Evolutionary conservation across 108 stramenopile species (phyloP).

Genomic region (Hondaea fermentalgiana): DNA sequence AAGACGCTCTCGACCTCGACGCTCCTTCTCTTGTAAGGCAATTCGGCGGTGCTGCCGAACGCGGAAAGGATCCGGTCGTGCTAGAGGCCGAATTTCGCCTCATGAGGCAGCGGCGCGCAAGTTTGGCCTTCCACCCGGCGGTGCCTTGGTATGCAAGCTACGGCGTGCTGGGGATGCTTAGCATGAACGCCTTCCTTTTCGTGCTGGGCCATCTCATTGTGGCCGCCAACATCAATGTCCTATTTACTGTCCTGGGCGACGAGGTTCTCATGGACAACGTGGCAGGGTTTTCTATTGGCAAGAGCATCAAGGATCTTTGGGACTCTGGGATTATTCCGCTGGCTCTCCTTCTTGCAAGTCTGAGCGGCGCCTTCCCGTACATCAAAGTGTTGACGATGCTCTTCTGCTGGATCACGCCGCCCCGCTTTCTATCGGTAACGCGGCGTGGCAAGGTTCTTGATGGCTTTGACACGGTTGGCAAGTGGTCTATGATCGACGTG

Average conservation of each 20-base stretch:
- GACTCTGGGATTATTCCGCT: not conserved
- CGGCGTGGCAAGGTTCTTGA: not conserved
- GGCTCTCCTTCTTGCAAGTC: not conserved
- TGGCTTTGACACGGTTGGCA: not conserved
- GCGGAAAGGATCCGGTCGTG: not conserved
- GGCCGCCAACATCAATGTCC: not conserved
- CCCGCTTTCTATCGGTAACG: not conserved
- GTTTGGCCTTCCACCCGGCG: not conserved
- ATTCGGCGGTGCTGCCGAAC: not conserved
- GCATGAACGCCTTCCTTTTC: not conserved
- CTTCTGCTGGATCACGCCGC: not conserved
- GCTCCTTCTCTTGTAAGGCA: not conserved
- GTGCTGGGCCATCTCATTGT: not conserved
- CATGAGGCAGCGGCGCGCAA: not conserved
- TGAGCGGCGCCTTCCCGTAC: not conserved
- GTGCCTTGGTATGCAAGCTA: not conserved
- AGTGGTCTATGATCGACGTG: constrained; percentile 8
- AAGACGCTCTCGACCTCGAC: not conserved
- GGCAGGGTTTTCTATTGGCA: not conserved
- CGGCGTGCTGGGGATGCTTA: not conserved
- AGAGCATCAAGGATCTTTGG: not conserved
- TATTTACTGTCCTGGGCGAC: not conserved
- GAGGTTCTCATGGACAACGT: not conserved
- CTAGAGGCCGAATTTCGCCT: too few relatives aligned
- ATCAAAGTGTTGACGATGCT: constrained; percentile 7